These are phyloP conservation scores for Auricularia cornea DNA, from an alignment of 768 basidiomycete species.

Conservation along the genomic window DNA sequence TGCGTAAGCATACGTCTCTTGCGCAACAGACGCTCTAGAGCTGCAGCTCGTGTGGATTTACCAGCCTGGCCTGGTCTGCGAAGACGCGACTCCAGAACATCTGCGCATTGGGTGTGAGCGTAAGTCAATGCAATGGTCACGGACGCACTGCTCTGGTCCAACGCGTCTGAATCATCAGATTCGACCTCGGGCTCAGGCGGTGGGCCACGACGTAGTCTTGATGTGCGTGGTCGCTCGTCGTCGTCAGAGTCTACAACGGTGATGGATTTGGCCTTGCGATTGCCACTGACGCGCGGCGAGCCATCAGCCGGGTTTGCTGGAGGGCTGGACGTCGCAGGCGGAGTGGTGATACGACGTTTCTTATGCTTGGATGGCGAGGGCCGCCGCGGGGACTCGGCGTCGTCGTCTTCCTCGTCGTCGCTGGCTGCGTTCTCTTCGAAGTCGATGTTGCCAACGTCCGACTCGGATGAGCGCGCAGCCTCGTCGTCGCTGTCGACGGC, in stretches of 20 bases:
- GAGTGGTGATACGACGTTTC: neutral
- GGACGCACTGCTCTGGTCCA: neutral
- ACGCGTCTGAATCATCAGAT: neutral
- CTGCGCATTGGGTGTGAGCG: constrained; percentile 29
- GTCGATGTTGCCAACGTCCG: neutral
- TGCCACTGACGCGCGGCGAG: constrained; percentile 1
- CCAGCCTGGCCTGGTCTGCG: constrained; percentile 53
- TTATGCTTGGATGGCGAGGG: neutral
- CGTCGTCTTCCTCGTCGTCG: neutral
- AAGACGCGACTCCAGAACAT: constrained; percentile 55
- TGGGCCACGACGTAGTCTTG: neutral
- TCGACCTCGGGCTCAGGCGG: neutral
- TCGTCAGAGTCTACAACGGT: constrained; percentile 22
- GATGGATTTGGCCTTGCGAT: neutral
- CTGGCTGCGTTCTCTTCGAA: neutral
- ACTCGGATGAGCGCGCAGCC: neutral
- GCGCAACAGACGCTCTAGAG: constrained; percentile 44
- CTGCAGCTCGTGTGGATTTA: constrained; percentile 35
- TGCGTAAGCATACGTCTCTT: constrained; percentile 45
- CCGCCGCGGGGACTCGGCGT: neutral
- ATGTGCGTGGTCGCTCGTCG: constrained; percentile 12
- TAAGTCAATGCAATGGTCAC: no score
- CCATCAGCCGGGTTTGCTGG: neutral
- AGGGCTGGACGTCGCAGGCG: neutral
- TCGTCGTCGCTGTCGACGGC: neutral